Evolutionary conservation across 352 stramenopile species (phyloP), one percentile per base, ranked within the genome.

Genomic region (Globisporangium iwayamae): DNA sequence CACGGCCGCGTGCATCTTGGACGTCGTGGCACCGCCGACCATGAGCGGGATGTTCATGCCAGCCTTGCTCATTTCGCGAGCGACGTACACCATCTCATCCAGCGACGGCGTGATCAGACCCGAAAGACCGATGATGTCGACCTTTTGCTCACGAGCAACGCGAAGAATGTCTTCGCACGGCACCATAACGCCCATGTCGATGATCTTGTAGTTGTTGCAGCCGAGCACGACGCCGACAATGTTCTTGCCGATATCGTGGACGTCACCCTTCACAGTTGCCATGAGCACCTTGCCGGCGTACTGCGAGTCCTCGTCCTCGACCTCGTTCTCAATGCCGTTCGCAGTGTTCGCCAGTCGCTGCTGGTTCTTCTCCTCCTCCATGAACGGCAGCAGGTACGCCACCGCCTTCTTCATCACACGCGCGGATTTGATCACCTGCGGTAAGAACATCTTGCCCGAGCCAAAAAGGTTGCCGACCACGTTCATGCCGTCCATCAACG

Each of bases 201-300:
- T 90, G 66, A 89, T 96, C 76, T 99, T 98, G 86, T 97, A 99
- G 70, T 99, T 99, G 82, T 99, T 99, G 79, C 97, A 99, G 34
- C 96, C 96, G 22, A 99, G 80, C 53, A 99, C 96, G 59, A 99
- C 96, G 48, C 93, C 90, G 43, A 99, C 96, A 85, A 99, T 99
- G 79, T 99, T 99, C 74, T 99, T 99, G 61, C 97, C 97, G 69
- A 99, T 99, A 70, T 99, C 97, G 76, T 99, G 97, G 22, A 99
- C 97, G 73, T 99, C 97, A 61, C 97, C 97, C 73, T 99, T 99
- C 3, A 99, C 97, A 13, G 97, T 99, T n/a, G 97, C 97, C 74
- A 99, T 98, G 6, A 99, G 74, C 43, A 99, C 91, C 70, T 98
- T 98, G 34, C 90, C 91, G 51, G 85, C 85, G 65, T 93, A 93